Conservation (phyloP, 208 protist species). For the Leishmania braziliensis region DNA sequence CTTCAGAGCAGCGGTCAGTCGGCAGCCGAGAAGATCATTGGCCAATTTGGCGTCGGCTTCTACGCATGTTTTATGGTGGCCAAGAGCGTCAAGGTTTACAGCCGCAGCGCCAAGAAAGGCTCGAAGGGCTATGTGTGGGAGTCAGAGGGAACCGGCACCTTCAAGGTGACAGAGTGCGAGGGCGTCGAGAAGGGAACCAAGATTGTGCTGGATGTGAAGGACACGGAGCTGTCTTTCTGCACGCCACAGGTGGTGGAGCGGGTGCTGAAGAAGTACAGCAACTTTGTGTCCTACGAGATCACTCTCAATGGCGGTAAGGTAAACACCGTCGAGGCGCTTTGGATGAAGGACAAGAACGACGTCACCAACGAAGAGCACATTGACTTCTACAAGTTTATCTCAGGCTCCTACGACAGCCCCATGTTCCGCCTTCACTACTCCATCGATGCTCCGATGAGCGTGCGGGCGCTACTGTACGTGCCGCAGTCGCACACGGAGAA, state of each 20-base stretch:
- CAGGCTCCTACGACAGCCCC: slow-evolving; percentile 93
- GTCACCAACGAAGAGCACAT: slow-evolving; percentile 95
- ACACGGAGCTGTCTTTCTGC: slow-evolving; percentile 94
- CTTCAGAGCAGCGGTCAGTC: slow-evolving; percentile 75
- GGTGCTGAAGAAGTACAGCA: slow-evolving; percentile 98
- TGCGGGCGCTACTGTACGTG: slow-evolving; percentile 96
- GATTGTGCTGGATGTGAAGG: slow-evolving; percentile 96
- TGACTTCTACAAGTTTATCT: slow-evolving; percentile 97
- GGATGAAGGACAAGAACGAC: slow-evolving; percentile 94
- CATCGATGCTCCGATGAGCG: slow-evolving; percentile 95
- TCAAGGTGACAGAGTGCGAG: slow-evolving; percentile 94
- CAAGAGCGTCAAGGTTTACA: slow-evolving; percentile 94
- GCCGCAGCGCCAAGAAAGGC: slow-evolving; percentile 82
- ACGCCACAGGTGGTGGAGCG: slow-evolving; percentile 92
- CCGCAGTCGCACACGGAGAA: slow-evolving; percentile 97
- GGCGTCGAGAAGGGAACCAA: slow-evolving; percentile 96
- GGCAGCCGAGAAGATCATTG: slow-evolving; percentile 91
- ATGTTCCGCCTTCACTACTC: slow-evolving; percentile 95
- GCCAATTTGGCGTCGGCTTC: slow-evolving; percentile 98
- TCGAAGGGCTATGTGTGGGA: slow-evolving; percentile 95
- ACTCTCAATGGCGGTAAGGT: slow-evolving; percentile 93
- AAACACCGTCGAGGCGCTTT: slow-evolving; percentile 97
- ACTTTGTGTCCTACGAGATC: slow-evolving; percentile 97
- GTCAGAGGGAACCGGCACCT: slow-evolving; percentile 93
- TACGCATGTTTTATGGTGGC: slow-evolving; percentile 98